Conservation (phyloP, 2,329 filamentous ascomycete species). For the Aureobasidium sp. region DNA sequence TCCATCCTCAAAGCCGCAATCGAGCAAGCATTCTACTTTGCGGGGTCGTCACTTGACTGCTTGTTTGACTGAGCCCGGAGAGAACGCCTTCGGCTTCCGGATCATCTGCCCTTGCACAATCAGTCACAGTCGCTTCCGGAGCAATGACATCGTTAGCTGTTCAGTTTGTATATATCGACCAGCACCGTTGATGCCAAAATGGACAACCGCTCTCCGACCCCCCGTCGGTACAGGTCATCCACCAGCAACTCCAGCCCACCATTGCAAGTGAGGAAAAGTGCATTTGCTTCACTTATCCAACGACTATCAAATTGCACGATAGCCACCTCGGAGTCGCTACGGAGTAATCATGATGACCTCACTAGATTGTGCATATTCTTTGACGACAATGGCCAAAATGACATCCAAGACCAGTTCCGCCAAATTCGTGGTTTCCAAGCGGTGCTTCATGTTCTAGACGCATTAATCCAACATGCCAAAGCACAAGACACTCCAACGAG, state of each 20-base stretch:
- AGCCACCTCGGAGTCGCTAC: constrained; percentile 3
- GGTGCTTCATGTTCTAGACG: constrained; percentile 60
- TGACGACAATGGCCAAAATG: constrained; percentile 11
- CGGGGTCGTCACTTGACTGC: constrained; percentile 10
- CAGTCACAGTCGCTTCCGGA: constrained; percentile 3
- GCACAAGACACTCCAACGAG: not conserved
- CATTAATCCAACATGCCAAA: not conserved
- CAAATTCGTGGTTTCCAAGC: constrained; percentile 71
- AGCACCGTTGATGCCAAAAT: constrained; percentile 13
- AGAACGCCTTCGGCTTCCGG: constrained; percentile 9
- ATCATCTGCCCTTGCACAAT: not conserved
- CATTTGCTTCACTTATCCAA: constrained; percentile 15
- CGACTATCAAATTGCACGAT: constrained; percentile 10
- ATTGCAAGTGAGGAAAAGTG: constrained; percentile 9
- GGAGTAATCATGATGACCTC: constrained; percentile 13
- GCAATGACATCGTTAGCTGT: constrained; percentile 15
- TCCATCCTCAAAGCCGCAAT: not conserved
- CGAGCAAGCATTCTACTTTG: constrained; percentile 1
- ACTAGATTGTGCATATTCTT: constrained; percentile 11
- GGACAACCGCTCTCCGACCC: not conserved
- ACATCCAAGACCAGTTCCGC: constrained; percentile 66
- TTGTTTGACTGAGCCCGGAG: constrained; percentile 8
- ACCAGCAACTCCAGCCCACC: constrained; percentile 17
- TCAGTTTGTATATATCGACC: constrained; percentile 6
- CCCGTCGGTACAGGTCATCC: constrained; percentile 19